phyloP scores from a whole-genome alignment of 306 rosid species.

The Vicia faba region DNA sequence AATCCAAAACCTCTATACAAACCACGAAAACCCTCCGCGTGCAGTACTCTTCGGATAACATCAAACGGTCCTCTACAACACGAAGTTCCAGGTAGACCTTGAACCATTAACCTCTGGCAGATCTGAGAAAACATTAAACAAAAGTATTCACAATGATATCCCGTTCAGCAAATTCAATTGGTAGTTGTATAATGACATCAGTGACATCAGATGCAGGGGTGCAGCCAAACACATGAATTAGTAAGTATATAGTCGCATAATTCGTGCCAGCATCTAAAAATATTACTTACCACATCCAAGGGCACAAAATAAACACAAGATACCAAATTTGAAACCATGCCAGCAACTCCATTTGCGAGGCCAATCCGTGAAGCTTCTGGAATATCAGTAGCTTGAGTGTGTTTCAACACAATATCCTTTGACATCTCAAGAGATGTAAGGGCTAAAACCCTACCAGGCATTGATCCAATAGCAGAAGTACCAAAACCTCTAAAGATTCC shows the following conservation, averaged over 20 bases:
- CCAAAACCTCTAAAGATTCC: slow-evolving; percentile 85
- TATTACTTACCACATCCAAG: slow-evolving; percentile 72
- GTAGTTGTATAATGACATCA: too few species aligned
- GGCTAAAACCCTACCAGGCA: slow-evolving; percentile 81
- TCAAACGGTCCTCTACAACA: slow-evolving; percentile 64
- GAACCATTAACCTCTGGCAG: slow-evolving; percentile 90
- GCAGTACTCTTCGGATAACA: slow-evolving; percentile 53
- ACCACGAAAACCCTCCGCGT: slow-evolving; percentile 81
- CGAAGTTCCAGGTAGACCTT: slow-evolving; percentile 81
- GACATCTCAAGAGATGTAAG: slow-evolving; percentile 82
- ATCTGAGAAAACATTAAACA: slow-evolving; percentile 43
- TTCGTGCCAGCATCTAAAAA: neutral
- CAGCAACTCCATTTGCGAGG: slow-evolving; percentile 73
- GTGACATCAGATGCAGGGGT: too few species aligned
- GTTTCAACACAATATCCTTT: slow-evolving; percentile 62
- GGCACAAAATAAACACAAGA: slow-evolving; percentile 83
- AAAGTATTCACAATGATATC: neutral
- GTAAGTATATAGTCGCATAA: too few species aligned
- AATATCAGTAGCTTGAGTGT: slow-evolving; percentile 52
- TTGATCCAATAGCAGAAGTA: slow-evolving; percentile 78
- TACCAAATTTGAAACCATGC: slow-evolving; percentile 71
- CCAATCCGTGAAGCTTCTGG: slow-evolving; percentile 71
- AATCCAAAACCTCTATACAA: slow-evolving; percentile 83
- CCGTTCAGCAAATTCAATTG: too few species aligned
- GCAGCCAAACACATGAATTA: too few species aligned